Evolutionary conservation across 495 filamentous ascomycete species (phyloP).

Genomic region (Xanthoparmelia taractica): DNA sequence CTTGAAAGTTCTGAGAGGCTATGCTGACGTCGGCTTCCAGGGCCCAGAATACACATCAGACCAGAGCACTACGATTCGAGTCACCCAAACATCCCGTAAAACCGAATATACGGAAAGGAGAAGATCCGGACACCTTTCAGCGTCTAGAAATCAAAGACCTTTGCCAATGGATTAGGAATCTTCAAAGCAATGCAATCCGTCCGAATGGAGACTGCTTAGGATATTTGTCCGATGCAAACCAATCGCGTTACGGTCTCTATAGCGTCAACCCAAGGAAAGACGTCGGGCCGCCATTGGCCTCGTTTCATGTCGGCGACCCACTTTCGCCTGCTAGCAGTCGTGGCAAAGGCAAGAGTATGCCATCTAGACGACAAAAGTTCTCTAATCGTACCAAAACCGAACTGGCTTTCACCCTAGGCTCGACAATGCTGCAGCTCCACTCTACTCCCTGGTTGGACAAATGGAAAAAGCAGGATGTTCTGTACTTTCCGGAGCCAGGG

Average conservation of each 20-base stretch:
- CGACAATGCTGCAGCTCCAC: conserved; percentile 11
- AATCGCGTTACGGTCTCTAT: conserved; percentile 6
- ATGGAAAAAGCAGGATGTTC: conserved; percentile 11
- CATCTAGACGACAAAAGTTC: conserved; percentile 1
- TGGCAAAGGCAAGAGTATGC: background rate
- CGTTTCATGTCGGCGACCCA: conserved; percentile 6
- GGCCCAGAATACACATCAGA: background rate
- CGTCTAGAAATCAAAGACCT: conserved; percentile 11
- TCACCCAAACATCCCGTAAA: background rate
- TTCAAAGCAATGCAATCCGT: background rate
- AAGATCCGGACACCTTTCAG: background rate
- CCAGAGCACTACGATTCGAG: background rate
- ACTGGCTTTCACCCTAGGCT: conserved; percentile 7
- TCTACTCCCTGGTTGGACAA: conserved; percentile 11
- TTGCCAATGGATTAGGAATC: conserved; percentile 4
- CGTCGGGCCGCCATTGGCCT: conserved; percentile 4
- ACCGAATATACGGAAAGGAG: background rate
- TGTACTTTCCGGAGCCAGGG: conserved; percentile 1
- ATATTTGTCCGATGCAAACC: conserved; percentile 3
- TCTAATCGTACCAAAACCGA: conserved; percentile 1
- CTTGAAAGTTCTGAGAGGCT: too few species aligned
- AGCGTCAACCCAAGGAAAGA: conserved; percentile 5
- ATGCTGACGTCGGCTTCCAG: too few species aligned
- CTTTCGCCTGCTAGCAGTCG: background rate
- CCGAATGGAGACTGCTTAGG: conserved; percentile 1